A percentile compares a stretch with the other conserved stretches of the same genome.
These are phyloP conservation scores for Chamaenerion angustifolium DNA, from an alignment of 345 rosid genomes.

Conservation along the genomic window DNA sequence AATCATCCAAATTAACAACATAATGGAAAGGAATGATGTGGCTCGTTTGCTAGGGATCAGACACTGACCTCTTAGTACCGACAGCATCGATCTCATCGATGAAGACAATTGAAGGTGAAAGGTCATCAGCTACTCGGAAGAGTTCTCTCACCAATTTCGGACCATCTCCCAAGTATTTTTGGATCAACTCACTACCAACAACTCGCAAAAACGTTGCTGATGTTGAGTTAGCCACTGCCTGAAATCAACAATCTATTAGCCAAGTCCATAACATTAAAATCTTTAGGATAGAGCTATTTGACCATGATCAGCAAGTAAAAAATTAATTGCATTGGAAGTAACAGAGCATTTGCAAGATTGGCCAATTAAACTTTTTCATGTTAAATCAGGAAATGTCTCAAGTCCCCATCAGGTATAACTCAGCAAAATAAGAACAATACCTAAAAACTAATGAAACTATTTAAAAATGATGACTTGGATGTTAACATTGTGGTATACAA, in stretches of 20 bases:
- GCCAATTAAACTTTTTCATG: no score
- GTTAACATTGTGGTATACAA: no score
- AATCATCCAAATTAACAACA: background rate
- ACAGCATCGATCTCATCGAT: slow-evolving; percentile 96
- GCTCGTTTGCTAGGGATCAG: background rate
- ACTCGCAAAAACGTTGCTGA: slow-evolving; percentile 95
- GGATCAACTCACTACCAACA: slow-evolving; percentile 94
- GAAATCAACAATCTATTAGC: slow-evolving; percentile 1
- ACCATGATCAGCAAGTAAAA: no score
- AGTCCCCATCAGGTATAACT: no score
- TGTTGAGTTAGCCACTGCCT: slow-evolving; percentile 98
- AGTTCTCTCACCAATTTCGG: slow-evolving; percentile 95
- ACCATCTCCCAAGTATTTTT: slow-evolving; percentile 93
- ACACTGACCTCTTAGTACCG: slow-evolving; percentile 80
- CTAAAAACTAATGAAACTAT: no score
- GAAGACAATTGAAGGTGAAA: slow-evolving; percentile 89
- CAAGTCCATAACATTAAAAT: no score
- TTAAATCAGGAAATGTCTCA: no score
- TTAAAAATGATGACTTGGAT: no score
- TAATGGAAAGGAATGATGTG: background rate
- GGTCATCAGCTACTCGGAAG: slow-evolving; percentile 90
- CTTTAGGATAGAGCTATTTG: no score
- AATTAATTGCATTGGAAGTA: no score
- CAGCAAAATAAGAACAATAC: no score
- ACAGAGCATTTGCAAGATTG: no score